These are phyloP conservation scores for Carex parvula DNA, from an alignment of 176 grass and related monocot species.

Conservation along the genomic window DNA sequence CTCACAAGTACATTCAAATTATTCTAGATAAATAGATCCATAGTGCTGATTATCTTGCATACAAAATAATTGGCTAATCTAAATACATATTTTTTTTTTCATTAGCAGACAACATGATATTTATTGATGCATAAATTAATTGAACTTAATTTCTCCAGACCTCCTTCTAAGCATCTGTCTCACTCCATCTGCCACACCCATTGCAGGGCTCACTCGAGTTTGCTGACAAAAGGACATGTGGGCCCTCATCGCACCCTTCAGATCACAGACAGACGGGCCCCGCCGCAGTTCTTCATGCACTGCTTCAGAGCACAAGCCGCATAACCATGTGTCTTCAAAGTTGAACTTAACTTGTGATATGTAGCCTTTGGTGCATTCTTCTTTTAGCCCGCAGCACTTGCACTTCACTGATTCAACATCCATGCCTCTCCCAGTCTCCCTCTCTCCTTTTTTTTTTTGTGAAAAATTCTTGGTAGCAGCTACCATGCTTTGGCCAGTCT, in stretches of 20 bases:
- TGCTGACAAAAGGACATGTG: conserved; percentile 57
- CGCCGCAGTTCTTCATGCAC: conserved; percentile 37
- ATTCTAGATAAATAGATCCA: not conserved
- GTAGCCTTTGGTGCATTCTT: conserved; percentile 65
- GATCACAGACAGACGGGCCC: conserved; percentile 13
- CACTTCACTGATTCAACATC: conserved; percentile 45
- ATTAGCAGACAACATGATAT: not conserved
- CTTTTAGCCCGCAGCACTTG: conserved; percentile 44
- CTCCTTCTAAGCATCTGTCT: conserved; percentile 60
- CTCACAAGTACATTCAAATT: not conserved
- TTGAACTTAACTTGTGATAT: conserved; percentile 41
- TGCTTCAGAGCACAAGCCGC: conserved; percentile 56
- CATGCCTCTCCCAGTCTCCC: conserved; percentile 20
- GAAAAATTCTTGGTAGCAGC: too few relatives aligned
- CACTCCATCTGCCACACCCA: conserved; percentile 55
- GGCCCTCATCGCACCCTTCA: conserved; percentile 47
- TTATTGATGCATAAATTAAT: conserved; percentile 2
- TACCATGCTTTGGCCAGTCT: too few relatives aligned
- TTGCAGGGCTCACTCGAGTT: conserved; percentile 39
- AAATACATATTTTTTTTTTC: not conserved
- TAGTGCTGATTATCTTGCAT: not conserved
- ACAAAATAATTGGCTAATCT: not conserved
- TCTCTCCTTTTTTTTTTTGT: too few relatives aligned
- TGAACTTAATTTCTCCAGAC: conserved; percentile 19
- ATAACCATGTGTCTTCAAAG: conserved; percentile 65